Percentiles rank a stretch among this genome's conserved stretches.
phyloP scores from a whole-genome alignment of 2,329 filamentous ascomycete species.

The Fusarium incarnatum region DNA sequence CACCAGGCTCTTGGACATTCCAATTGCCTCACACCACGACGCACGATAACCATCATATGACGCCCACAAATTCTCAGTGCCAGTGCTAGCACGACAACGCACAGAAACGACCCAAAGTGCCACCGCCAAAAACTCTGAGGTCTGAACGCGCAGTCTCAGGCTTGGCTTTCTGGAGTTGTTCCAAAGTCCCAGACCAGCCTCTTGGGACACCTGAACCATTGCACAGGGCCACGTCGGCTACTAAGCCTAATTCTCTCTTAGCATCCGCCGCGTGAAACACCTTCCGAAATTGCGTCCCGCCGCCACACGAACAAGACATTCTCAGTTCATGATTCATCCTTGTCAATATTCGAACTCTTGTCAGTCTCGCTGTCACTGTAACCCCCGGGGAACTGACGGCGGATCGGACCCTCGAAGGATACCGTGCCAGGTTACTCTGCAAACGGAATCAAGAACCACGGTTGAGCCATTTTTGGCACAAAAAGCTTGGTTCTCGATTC shows the following conservation, averaged over 20 bases:
- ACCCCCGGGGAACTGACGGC: slow-evolving; percentile 15
- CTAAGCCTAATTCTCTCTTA: slow-evolving; percentile 41
- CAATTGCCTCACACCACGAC: slow-evolving; percentile 31
- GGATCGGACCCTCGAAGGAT: slow-evolving; percentile 23
- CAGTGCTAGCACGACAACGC: neutral
- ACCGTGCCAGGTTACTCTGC: slow-evolving; percentile 14
- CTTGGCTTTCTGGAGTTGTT: slow-evolving; percentile 27
- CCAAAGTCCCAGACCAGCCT: slow-evolving; percentile 24
- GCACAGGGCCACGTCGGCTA: slow-evolving; percentile 43
- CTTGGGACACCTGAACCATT: slow-evolving; percentile 28
- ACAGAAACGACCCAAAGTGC: slow-evolving; percentile 6
- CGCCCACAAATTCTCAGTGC: slow-evolving; percentile 7
- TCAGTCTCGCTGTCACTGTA: slow-evolving; percentile 14
- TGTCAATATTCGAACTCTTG: slow-evolving; percentile 25
- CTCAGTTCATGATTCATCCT: slow-evolving; percentile 9
- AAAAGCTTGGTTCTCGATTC: slow-evolving; percentile 35
- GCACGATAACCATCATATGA: slow-evolving; percentile 32
- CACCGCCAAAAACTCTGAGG: slow-evolving; percentile 17
- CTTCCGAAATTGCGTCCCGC: slow-evolving; percentile 53
- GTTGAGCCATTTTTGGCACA: slow-evolving; percentile 31
- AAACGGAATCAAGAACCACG: slow-evolving; percentile 20
- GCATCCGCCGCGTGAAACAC: slow-evolving; percentile 44
- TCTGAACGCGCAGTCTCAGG: slow-evolving; percentile 16
- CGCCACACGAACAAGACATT: slow-evolving; percentile 39
- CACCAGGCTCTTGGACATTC: slow-evolving; percentile 25